Conservation (phyloP, 2,329 filamentous ascomycete species). For the Diaporthe australafricana region DNA sequence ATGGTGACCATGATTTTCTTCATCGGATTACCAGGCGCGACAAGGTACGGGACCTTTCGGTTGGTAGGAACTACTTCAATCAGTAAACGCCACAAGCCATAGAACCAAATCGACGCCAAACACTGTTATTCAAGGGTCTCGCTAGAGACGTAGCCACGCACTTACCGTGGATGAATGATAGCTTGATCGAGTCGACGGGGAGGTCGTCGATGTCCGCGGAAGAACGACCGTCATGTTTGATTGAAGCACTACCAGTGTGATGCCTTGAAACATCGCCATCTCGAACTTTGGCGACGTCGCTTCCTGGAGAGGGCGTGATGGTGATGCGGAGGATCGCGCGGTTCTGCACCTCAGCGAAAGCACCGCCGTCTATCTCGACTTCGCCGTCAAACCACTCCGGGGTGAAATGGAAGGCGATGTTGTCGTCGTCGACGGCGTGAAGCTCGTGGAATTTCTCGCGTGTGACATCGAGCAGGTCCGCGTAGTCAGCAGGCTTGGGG, state of each 20-base stretch:
- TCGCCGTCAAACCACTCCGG: not conserved
- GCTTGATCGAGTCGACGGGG: not conserved
- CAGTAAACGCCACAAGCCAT: not conserved
- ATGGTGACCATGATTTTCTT: not conserved
- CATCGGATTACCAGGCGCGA: not conserved
- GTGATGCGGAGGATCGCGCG: not conserved
- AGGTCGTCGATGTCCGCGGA: too few relatives aligned
- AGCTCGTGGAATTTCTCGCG: not conserved
- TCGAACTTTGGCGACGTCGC: not conserved
- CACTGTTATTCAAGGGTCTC: not conserved
- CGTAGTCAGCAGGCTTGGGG: not conserved
- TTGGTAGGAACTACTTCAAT: not conserved
- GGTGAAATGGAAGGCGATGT: not conserved
- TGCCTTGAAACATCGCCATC: too few relatives aligned
- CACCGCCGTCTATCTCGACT: not conserved
- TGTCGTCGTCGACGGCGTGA: rapidly evolving
- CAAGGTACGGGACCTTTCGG: not conserved
- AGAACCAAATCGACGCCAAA: not conserved
- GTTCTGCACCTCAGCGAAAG: not conserved
- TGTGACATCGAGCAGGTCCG: not conserved
- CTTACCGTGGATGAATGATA: not conserved
- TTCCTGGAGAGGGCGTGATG: not conserved
- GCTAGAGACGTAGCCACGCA: not conserved
- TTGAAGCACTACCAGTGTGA: not conserved
- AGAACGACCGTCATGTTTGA: not conserved